A percentile compares a stretch with the other conserved stretches of the same genome.
Evolutionary conservation across 179 eudicot species (phyloP).

Genomic region (Beta lomatogona): DNA sequence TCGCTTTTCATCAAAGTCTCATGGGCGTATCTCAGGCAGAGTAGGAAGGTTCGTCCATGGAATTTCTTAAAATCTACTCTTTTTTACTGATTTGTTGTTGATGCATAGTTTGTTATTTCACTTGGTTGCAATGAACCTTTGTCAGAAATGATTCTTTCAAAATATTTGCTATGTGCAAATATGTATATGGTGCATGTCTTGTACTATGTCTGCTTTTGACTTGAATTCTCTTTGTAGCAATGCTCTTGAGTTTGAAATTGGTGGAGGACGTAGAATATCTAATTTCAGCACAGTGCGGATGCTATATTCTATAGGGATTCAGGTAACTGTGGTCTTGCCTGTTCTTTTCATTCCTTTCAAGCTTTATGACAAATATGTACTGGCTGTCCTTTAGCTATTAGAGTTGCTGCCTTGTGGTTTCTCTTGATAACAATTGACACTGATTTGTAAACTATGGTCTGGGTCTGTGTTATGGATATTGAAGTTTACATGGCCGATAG

Average conservation of each 20-base stretch:
- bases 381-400: not conserved
- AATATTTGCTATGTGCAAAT: not conserved
- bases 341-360: not conserved
- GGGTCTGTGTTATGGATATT: not conserved
- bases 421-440: not conserved
- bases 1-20: conserved; percentile 83
- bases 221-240: conserved; percentile 46
- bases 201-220: conserved; percentile 24
- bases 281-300: conserved; percentile 82
- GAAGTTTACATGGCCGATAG: not conserved
- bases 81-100: conserved; percentile 1
- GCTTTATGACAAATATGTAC: not conserved
- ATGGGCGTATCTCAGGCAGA: conserved; percentile 85
- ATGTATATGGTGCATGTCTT: not conserved
- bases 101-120: not conserved
- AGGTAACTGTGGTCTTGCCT: conserved; percentile 47
- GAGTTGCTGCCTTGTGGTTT: not conserved
- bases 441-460: not conserved
- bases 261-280: conserved; percentile 95
- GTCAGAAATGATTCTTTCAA: not conserved
- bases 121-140: not conserved
- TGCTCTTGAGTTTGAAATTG: conserved; percentile 86
- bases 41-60: conserved; percentile 74
- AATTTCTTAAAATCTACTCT: not conserved
- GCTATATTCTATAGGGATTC: conserved; percentile 83